Base-by-base conservation (phyloP, 1,284 basidiomycete genomes). In the Xerocomus nothofagi region DNA sequence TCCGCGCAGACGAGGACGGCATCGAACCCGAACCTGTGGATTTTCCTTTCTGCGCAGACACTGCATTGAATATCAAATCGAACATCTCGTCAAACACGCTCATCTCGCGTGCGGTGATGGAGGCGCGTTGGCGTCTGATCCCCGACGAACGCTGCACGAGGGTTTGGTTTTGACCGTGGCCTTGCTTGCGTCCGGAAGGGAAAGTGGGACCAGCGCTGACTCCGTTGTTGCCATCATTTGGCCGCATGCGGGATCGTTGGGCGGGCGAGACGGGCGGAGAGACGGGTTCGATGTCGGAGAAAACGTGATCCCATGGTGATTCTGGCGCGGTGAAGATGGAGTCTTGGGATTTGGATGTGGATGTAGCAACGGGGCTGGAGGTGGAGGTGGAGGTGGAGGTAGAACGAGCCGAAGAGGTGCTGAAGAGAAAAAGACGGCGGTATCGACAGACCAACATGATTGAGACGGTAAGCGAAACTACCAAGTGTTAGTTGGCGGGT, bases 41-140 rank as follows among this genome's bases (percentile, higher is more conserved):
- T 50, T 66, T 63, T n/a, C 49, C 47, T 2, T 47, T 47, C 36
- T 66, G 63, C 41, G 74, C 70, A 24, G 72, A 69, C 39, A 74
- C 76, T 10, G 80, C 78, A 44, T 78, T 71, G 62, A 89, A 88
- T 36, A 90, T 81, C 70, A 84, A 71, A 59, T 81, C 75, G 59
- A 89, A 87, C 78, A 89, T 85, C 27, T 83, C 80, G 57, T 85
- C 78, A 55, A 90, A 84, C 2, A 79, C 79, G 50, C 65, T 75
- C 54, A 78, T 74, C 69, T 90, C 88, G 39, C 76, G 76, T 1
- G 79, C 79, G 3, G 85, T 87, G 78, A 90, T 82, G 15, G 79
- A 71, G 57, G 85, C 79, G 30, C 76, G 75, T 31, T 76, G 75
- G 12, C 61, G 58, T 17, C 56, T 36, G 8, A 53, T 32, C 2